These are phyloP conservation scores for Zygosaccharomyces lentus DNA, from an alignment of 805 yeast species.

Conservation along the genomic window DNA sequence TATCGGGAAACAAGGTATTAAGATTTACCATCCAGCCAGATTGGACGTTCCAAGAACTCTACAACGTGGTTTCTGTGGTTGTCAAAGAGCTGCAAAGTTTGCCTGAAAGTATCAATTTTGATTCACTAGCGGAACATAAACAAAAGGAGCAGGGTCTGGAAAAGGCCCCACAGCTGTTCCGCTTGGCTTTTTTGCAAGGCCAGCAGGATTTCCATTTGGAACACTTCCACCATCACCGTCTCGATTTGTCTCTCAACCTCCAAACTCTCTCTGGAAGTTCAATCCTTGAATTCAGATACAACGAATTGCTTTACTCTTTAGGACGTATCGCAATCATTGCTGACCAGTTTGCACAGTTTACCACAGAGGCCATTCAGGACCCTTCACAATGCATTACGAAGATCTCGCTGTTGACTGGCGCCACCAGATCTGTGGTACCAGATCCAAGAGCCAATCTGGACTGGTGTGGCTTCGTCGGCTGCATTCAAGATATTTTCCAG, in stretches of 20 bases:
- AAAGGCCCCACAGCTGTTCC: conserved; percentile 58
- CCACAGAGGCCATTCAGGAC: conserved; percentile 36
- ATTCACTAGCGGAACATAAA: conserved; percentile 51
- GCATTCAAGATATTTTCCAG: conserved; percentile 93
- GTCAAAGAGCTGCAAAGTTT: conserved; percentile 38
- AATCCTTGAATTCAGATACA: conserved; percentile 45
- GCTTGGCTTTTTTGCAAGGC: conserved; percentile 40
- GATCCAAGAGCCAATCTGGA: conserved; percentile 84
- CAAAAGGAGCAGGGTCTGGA: conserved; percentile 49
- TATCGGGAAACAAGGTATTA: conserved; percentile 45
- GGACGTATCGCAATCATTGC: conserved; percentile 65
- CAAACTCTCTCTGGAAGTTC: conserved; percentile 12
- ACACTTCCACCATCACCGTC: conserved; percentile 36
- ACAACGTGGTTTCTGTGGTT: conserved; percentile 38
- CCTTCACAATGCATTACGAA: conserved; percentile 49
- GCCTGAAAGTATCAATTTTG: conserved; percentile 42
- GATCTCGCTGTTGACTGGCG: conserved; percentile 62
- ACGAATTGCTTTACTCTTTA: conserved; percentile 65
- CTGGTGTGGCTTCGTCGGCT: conserved; percentile 89
- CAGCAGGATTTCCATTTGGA: conserved; percentile 38
- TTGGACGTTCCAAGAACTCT: conserved; percentile 51
- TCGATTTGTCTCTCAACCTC: conserved; percentile 43
- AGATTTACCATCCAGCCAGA: conserved; percentile 57
- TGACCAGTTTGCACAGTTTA: conserved; percentile 65
- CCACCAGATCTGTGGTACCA: conserved; percentile 62